phyloP scores from a whole-genome alignment of 2,329 filamentous ascomycete species.

The Zarea fungicola region DNA sequence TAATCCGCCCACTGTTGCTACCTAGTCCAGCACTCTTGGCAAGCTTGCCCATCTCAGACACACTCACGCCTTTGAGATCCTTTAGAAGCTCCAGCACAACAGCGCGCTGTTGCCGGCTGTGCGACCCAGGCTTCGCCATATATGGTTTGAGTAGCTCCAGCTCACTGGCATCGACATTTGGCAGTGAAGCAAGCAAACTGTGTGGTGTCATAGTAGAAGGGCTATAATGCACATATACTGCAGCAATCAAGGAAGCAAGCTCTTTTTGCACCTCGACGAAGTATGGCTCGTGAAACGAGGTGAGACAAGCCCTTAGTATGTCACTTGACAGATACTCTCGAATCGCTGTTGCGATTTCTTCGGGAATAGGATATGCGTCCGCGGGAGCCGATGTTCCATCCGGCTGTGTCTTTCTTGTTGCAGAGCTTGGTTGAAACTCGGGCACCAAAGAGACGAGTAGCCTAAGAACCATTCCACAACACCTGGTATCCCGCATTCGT shows the following conservation, averaged over 20 bases:
- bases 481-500: constrained; percentile 82
- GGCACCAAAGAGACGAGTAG: constrained; percentile 82
- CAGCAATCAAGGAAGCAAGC: constrained; percentile 78
- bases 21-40: constrained; percentile 42
- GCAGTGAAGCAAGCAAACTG: constrained; percentile 71
- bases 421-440: constrained; percentile 54
- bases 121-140: constrained; percentile 52
- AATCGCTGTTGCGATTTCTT: constrained; percentile 58
- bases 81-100: constrained; percentile 80
- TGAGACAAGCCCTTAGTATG: constrained; percentile 84
- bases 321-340: constrained; percentile 87
- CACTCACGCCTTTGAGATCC: constrained; percentile 81
- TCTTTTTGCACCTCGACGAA: constrained; percentile 97
- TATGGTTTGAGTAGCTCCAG: constrained; percentile 61
- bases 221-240: constrained; percentile 74
- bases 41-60: constrained; percentile 89
- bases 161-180: constrained; percentile 64
- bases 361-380: constrained; percentile 42
- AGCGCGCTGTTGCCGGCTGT: constrained; percentile 71
- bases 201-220: constrained; percentile 64
- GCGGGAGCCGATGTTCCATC: constrained; percentile 16
- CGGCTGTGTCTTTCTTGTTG: constrained; percentile 19
- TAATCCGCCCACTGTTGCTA: constrained; percentile 29
- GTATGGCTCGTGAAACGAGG: constrained; percentile 87
- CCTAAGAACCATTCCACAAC: constrained; percentile 77